Conservation (phyloP, 1,284 basidiomycete genomes). For the Marasmius oreades region DNA sequence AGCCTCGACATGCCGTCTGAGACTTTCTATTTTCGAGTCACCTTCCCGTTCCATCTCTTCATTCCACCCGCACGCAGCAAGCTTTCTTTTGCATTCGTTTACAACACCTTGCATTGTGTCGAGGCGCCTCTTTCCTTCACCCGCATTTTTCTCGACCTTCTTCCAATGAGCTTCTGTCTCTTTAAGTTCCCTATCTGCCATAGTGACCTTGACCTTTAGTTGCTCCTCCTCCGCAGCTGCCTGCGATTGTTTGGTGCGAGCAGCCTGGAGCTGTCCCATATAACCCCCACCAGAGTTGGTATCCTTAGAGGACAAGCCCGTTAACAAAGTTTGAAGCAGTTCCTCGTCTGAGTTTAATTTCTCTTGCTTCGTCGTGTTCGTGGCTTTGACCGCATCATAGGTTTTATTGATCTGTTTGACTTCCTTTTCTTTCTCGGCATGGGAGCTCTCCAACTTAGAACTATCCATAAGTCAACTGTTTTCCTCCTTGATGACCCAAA, state of each 20-base stretch:
- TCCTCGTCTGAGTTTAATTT: conserved; percentile 81
- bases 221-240: conserved; percentile 87
- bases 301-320: conserved; percentile 78
- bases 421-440: conserved; percentile 56
- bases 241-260: conserved; percentile 72
- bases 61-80: conserved; percentile 77
- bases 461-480: neutral
- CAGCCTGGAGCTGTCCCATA: conserved; percentile 94
- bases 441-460: conserved; percentile 50
- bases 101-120: conserved; percentile 60
- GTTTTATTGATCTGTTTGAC: conserved; percentile 57
- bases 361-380: conserved; percentile 62
- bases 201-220: conserved; percentile 71
- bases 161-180: conserved; percentile 79
- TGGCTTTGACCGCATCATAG: conserved; percentile 71
- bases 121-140: conserved; percentile 72
- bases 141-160: conserved; percentile 81
- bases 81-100: conserved; percentile 49
- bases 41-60: conserved; percentile 69
- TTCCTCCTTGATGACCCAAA: conserved; percentile 11
- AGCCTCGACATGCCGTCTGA: conserved; percentile 54
- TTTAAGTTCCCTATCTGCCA: conserved; percentile 81
- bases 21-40: conserved; percentile 54
- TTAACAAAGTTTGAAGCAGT: conserved; percentile 92
- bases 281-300: conserved; percentile 74